Conservation (phyloP, 2,329 filamentous ascomycete species). For the Drechslera avenae region DNA sequence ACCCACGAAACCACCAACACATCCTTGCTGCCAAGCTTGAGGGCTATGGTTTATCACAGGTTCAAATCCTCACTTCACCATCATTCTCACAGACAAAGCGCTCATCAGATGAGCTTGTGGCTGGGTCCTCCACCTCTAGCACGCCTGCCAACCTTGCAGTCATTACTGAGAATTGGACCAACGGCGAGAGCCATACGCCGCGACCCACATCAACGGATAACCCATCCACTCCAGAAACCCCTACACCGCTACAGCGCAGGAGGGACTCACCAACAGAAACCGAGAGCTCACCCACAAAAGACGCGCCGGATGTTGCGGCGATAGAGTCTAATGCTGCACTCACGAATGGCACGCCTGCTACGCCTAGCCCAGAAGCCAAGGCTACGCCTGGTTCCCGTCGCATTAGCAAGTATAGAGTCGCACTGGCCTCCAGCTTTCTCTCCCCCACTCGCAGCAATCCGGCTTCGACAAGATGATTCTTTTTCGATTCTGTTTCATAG, state of each 20-base stretch:
- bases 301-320: neutral
- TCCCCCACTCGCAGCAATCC: constrained; percentile 18
- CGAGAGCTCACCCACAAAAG: constrained; percentile 13
- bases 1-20: constrained; percentile 15
- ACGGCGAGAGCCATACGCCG: constrained; percentile 20
- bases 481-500: neutral
- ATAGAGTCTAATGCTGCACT: neutral
- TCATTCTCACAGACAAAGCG: constrained; percentile 42
- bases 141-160: constrained; percentile 30
- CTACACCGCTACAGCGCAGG: constrained; percentile 28
- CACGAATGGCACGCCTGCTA: constrained; percentile 8
- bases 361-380: neutral
- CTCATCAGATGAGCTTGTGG: constrained; percentile 43
- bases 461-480: neutral
- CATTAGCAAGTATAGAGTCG: constrained; percentile 42
- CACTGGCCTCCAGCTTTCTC: constrained; percentile 36
- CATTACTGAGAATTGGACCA: constrained; percentile 20
- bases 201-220: constrained; percentile 17
- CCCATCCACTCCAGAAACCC: constrained; percentile 25
- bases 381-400: constrained; percentile 11
- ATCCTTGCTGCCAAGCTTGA: constrained; percentile 28
- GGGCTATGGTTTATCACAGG: constrained; percentile 29
- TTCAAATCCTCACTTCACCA: constrained; percentile 20
- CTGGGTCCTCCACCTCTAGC: constrained; percentile 29
- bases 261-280: constrained; percentile 11